Evolutionary conservation across 495 filamentous ascomycete species (phyloP).

Genomic region (Neurospora tetrasperma): DNA sequence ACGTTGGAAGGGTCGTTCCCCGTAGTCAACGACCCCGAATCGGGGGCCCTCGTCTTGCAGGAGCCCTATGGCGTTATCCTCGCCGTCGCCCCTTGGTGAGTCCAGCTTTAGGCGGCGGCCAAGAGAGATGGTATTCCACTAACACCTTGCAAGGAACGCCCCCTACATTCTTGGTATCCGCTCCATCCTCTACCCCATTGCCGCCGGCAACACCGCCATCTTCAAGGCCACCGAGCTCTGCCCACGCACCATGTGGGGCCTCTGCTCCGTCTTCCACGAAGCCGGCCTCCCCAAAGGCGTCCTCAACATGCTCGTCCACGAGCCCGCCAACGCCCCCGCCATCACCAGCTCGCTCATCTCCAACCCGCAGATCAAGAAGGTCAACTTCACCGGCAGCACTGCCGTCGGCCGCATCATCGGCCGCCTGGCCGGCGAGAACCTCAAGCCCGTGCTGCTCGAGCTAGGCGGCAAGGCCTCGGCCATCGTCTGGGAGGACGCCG

Average conservation of each 20-base stretch:
- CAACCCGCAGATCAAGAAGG: conserved; percentile 45
- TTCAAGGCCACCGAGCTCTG: conserved; percentile 58
- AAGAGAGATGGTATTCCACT: conserved; percentile 4
- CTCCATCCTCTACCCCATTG: conserved; percentile 63
- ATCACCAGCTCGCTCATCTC: conserved; percentile 49
- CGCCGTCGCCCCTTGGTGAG: conserved; percentile 75
- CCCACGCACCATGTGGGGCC: conserved; percentile 63
- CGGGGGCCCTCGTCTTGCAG: conserved; percentile 59
- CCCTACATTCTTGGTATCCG: conserved; percentile 61
- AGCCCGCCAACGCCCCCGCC: conserved; percentile 38
- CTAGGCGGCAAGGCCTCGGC: conserved; percentile 58
- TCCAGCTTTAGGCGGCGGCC: neutral
- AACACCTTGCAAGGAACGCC: conserved; percentile 48
- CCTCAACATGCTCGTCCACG: conserved; percentile 48
- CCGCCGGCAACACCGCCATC: conserved; percentile 58
- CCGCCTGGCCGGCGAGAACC: conserved; percentile 44
- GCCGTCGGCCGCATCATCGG: conserved; percentile 48
- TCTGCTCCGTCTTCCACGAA: conserved; percentile 59
- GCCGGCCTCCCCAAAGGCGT: conserved; percentile 59
- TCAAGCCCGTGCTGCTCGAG: conserved; percentile 63
- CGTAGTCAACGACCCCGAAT: conserved; percentile 39
- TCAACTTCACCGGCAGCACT: conserved; percentile 60
- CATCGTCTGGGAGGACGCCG: conserved; percentile 56
- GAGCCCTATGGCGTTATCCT: conserved; percentile 78
- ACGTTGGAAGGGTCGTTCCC: conserved; percentile 54